Percentiles rank a stretch among this genome's conserved stretches.
Conservation (phyloP, 2,329 filamentous ascomycete species). For the Fusarium floridanum region DNA sequence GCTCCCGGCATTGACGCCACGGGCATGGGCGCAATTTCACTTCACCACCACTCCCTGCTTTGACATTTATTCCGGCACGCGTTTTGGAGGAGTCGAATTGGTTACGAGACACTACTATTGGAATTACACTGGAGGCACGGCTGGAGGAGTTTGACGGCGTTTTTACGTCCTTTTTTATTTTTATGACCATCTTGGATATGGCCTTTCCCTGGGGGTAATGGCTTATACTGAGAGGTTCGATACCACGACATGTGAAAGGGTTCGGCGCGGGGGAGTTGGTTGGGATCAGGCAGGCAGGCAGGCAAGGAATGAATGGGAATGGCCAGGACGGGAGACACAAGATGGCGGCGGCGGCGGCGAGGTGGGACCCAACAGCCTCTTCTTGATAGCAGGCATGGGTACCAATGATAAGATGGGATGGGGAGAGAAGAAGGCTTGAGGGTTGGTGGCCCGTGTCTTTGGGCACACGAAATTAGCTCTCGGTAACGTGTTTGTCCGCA, state of each 20-base stretch:
- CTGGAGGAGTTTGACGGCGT: conserved; percentile 47
- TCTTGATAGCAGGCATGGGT: not conserved
- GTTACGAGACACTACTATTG: conserved; percentile 34
- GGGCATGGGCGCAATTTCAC: not conserved
- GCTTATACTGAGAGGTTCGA: conserved; percentile 42
- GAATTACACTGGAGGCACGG: conserved; percentile 37
- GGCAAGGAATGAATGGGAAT: conserved; percentile 27
- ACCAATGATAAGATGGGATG: conserved; percentile 4
- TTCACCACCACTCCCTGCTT: conserved; percentile 26
- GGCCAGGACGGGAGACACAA: conserved; percentile 10
- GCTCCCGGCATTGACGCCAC: not conserved
- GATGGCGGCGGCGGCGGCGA: not conserved
- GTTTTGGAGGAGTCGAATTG: conserved; percentile 36
- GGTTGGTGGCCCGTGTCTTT: conserved; percentile 37
- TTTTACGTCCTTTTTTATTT: conserved; percentile 35
- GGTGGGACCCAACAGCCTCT: conserved; percentile 6
- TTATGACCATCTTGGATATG: conserved; percentile 39
- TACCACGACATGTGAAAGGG: conserved; percentile 43
- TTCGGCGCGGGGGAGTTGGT: conserved; percentile 19
- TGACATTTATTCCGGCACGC: conserved; percentile 24
- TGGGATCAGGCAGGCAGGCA: conserved; percentile 17
- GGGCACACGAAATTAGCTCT: conserved; percentile 40
- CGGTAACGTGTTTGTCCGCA: conserved; percentile 42
- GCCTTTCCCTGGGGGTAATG: conserved; percentile 43
- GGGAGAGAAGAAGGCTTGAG: conserved; percentile 24